Percentiles rank a stretch among this genome's conserved stretches.
Conservation (phyloP, 345 rosid species). For the Brassica cretica region DNA sequence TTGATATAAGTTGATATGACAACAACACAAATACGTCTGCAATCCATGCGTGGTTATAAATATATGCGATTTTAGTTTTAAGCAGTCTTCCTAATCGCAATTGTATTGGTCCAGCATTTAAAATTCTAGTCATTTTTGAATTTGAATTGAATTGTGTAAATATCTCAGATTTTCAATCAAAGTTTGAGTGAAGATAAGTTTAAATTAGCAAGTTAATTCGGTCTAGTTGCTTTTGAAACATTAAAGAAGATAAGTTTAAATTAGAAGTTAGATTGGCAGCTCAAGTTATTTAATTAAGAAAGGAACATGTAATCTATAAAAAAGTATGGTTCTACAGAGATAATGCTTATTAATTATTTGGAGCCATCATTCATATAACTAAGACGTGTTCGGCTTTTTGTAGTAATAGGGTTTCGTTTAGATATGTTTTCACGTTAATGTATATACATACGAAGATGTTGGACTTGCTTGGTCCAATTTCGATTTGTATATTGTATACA, state of each 20-base stretch:
- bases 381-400: conserved; percentile 37
- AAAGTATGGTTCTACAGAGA: conserved; percentile 21
- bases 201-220: background rate
- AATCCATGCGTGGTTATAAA: too few relatives aligned
- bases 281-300: conserved; percentile 3
- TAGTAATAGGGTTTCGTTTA: conserved; percentile 10
- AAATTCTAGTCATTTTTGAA: background rate
- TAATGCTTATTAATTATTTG: conserved; percentile 24
- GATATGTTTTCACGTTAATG: conserved; percentile 8
- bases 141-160: background rate
- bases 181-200: conserved; percentile 17
- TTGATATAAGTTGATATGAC: too few relatives aligned
- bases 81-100: background rate
- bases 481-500: conserved; percentile 10
- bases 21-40: too few relatives aligned
- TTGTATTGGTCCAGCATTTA: conserved; percentile 6
- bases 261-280: conserved; percentile 1
- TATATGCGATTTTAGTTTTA: background rate
- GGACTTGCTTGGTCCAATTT: conserved; percentile 33
- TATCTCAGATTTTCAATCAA: background rate
- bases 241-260: background rate
- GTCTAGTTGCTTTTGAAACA: background rate
- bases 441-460: conserved; percentile 6
- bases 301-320: conserved; percentile 18
- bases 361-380: conserved; percentile 19